Evolutionary conservation across 495 filamentous ascomycete genomes (phyloP), one percentile per base, ranked within the genome.

Genomic region (Parathielavia hyrcaniae): DNA sequence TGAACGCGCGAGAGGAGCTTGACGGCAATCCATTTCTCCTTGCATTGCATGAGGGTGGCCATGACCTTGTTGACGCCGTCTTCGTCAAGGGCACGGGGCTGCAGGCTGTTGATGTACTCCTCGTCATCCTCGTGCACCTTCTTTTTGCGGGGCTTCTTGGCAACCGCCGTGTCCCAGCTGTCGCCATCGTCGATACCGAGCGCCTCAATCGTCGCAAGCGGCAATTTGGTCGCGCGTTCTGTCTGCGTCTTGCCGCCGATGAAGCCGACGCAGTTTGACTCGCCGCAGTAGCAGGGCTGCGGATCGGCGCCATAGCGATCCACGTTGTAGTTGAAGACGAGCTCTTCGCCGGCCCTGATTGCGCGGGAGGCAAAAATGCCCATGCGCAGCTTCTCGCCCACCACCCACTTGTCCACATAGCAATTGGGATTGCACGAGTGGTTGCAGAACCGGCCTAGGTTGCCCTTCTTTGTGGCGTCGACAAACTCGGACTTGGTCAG

Each of bases 291-390:
- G 72, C 93, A 99, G 12, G 87, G 89, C 71, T 97, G 91, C 50
- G 93, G 91, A 64, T 97, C 90, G 35, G 93, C 91, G 57, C 93
- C 93, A 66, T 99, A 99, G 58, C 93, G 85, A 69, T 99, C 93
- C 53, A 99, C 93, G 62, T 99, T 99, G 80, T 99, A 99, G 76
- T 99, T 96, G 78, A 99, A 99, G n/a, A 96, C 91, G 35, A 99
- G 78, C 70, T 99, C 93, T 71, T 99, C 93, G 41, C 93, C 95
- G 2, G 87, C 83, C 63, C 85, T 82, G 64, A 99, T 88, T 65
- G 81, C 78, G 59, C 91, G 89, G 75, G 87, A 82, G 64, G 93
- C 90, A 75, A 99, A 99, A 61, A 99, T 97, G 59, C 93, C 93
- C 93, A 99, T 97, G 66, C 93, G 92, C 69, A 97, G 74, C 75